Evolutionary conservation across 176 grass and related monocot genomes (phyloP).

Genomic region (Lolium rigidum): DNA sequence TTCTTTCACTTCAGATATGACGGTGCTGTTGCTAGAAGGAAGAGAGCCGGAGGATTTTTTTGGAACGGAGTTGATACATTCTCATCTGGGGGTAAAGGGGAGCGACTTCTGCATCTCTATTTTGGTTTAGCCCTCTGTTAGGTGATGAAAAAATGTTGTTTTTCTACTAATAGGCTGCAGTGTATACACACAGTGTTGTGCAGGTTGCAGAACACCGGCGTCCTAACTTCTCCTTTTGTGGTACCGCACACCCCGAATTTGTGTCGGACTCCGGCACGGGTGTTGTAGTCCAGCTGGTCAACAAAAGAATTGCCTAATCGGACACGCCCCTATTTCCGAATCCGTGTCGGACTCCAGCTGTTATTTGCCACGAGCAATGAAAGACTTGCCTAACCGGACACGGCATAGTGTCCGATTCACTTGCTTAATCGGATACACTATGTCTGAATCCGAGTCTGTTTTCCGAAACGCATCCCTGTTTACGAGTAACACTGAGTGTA

Average conservation of each 20-base stretch:
- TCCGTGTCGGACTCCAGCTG: neutral
- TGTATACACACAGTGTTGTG: neutral
- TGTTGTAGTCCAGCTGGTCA: neutral
- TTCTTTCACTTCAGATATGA: neutral
- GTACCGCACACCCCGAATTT: neutral
- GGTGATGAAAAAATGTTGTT: neutral
- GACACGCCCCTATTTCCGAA: neutral
- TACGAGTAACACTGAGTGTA: neutral
- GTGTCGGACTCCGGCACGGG: neutral
- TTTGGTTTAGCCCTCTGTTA: conserved; percentile 17
- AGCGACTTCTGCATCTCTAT: neutral
- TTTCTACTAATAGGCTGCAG: neutral
- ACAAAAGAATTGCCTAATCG: neutral
- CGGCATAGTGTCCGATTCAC: neutral
- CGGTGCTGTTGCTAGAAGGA: neutral
- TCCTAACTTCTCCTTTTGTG: neutral
- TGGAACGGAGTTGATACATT: conserved; percentile 18
- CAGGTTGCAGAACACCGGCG: neutral
- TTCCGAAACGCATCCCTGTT: neutral
- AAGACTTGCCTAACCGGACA: neutral
- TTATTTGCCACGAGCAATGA: neutral
- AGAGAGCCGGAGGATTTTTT: neutral
- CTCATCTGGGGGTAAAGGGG: no score
- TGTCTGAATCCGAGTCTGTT: neutral
- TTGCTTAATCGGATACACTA: neutral